phyloP scores from a whole-genome alignment of 352 stramenopile species.

The Elongisporangium undulatum region DNA sequence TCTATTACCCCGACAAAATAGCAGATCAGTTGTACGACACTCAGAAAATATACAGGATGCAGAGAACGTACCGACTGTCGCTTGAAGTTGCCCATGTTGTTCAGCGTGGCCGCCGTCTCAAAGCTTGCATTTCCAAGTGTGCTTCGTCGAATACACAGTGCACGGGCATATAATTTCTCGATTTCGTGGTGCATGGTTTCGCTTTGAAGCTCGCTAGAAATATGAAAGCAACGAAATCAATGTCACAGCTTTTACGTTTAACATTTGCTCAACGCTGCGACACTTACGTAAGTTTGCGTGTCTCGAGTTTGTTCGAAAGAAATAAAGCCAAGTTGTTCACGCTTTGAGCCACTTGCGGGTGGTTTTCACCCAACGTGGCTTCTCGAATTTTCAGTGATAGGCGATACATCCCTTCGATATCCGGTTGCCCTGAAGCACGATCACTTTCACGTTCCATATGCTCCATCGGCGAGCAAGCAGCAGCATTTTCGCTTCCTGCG shows the following conservation, averaged over 20 bases:
- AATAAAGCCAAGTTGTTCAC: conserved; percentile 80
- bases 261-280: neutral
- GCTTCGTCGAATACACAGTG: conserved; percentile 60
- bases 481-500: conserved; percentile 7
- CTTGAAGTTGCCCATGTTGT: conserved; percentile 85
- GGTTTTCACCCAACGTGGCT: conserved; percentile 49
- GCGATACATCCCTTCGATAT: conserved; percentile 75
- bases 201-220: neutral
- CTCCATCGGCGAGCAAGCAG: neutral
- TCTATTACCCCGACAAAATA: conserved; percentile 16
- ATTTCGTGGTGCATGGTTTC: conserved; percentile 34
- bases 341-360: conserved; percentile 75
- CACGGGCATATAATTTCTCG: conserved; percentile 54
- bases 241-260: neutral
- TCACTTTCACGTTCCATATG: neutral
- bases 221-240: neutral
- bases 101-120: conserved; percentile 73
- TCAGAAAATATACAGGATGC: neutral
- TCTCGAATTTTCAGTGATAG: conserved; percentile 75
- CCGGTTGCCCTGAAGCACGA: conserved; percentile 12
- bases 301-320: conserved; percentile 61
- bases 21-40: neutral
- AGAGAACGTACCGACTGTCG: conserved; percentile 42
- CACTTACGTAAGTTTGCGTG: conserved; percentile 42
- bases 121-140: conserved; percentile 74